Conservation (phyloP, 139 green algal species). For the Micractinium conductrix region DNA sequence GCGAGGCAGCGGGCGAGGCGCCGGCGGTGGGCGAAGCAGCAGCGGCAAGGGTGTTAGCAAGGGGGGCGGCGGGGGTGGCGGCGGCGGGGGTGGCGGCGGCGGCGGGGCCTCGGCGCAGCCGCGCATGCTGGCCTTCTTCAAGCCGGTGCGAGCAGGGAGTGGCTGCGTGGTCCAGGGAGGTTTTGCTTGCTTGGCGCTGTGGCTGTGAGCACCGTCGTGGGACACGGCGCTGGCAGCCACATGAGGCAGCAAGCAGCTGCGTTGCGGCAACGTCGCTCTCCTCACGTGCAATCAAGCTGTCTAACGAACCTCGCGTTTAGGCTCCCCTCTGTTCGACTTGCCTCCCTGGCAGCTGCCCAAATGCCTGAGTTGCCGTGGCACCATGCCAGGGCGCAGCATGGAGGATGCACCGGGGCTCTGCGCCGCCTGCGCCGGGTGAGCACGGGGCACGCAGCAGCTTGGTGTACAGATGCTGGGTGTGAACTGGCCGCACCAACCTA, state of each 20-base stretch:
- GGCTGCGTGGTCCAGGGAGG: no score
- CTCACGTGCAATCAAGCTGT: no score
- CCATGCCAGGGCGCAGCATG: slow-evolving; percentile 15
- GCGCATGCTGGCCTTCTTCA: slow-evolving; percentile 21
- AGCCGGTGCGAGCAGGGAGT: no score
- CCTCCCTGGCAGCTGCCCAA: slow-evolving; percentile 12
- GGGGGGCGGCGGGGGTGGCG: neutral
- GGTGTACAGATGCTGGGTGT: neutral
- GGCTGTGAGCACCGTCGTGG: no score
- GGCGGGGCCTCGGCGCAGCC: neutral
- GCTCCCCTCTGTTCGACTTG: neutral
- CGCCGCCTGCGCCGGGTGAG: slow-evolving; percentile 3
- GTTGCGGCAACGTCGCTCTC: no score
- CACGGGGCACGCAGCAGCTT: no score
- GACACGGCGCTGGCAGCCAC: no score
- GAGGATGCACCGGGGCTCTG: slow-evolving; percentile 9
- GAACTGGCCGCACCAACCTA: neutral
- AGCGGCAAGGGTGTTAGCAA: neutral
- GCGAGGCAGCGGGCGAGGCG: neutral
- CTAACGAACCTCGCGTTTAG: no score
- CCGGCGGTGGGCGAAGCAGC: neutral
- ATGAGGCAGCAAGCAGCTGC: no score
- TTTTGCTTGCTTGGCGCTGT: no score
- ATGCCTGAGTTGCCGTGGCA: slow-evolving; percentile 63
- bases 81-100: neutral